Base-by-base conservation (phyloP, 2,329 filamentous ascomycete genomes). In the Fusarium ambrosium region DNA sequence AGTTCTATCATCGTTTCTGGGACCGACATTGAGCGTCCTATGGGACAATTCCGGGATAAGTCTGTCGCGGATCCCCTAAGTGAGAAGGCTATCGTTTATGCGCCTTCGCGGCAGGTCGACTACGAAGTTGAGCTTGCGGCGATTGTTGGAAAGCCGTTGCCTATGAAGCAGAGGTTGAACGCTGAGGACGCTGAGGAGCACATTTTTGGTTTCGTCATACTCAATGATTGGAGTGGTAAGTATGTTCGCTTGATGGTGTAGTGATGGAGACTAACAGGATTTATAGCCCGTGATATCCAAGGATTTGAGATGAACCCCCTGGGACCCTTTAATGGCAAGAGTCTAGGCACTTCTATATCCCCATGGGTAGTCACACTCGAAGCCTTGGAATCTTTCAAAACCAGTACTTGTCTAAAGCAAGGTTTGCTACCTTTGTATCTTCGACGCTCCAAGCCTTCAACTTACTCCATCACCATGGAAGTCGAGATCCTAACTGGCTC, bases 291-390 rank as follows among this genome's bases (percentile, higher is more conserved):
- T n/a, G 90, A 92, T 77, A 89, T 92, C 22, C 90, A 92, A 78
- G 85, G 81, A 0, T 82, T 89, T 24, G 91, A 92, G 74, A 92
- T 92, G 89, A 83, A 83, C 4, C 90, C 90, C 0, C 81, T 92
- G 0, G 90, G 90, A 0, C 91, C 91, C 0, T 85, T 92, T 62
- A 90, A 91, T 61, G 86, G 87, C 3, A 93, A 92, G 79, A 88
- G 86, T 36, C 91, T 92, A 51, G 87, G 85, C 8, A 92, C 90
- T 0, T 86, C 85, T 1, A 88, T 92, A 24, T 89, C 88, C 0
- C 89, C 91, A 0, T 92, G 91, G 91, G 82, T 92, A 14, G 80
- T 92, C 4, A 90, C 89, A 0, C 81, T 89, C 2, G 90, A 92
- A 39, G 90, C 91, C 0, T 78, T 92, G n/a, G 84, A 89, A 6